Percentiles rank a stretch among this genome's conserved stretches.
These are phyloP conservation scores for Aspergillus transmontanensis DNA, from an alignment of 2,329 filamentous ascomycete species.

Conservation along the genomic window DNA sequence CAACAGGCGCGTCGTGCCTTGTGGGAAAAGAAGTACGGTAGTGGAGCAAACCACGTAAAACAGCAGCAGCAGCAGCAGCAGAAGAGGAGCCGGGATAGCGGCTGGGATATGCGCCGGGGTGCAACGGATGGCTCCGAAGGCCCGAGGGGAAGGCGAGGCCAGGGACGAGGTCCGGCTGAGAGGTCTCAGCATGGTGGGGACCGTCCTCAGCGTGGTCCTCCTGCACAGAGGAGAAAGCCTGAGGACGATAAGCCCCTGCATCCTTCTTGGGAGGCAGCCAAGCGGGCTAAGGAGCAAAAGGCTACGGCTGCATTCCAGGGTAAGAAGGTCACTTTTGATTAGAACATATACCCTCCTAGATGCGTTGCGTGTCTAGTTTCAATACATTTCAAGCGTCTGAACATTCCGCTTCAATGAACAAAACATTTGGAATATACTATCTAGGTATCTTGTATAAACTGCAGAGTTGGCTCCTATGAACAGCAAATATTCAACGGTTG, in stretches of 20 bases:
- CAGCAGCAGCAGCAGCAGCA: constrained; percentile 39
- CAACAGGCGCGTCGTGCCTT: constrained; percentile 63
- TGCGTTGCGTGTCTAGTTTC: neutral
- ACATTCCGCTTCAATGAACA: neutral
- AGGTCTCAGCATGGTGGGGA: constrained; percentile 16
- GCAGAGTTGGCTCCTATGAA: neutral
- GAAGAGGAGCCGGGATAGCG: constrained; percentile 48
- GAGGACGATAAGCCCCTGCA: constrained; percentile 58
- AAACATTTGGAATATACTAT: constrained; percentile 8
- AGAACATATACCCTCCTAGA: constrained; percentile 23
- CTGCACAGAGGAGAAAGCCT: constrained; percentile 22
- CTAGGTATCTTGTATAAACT: constrained; percentile 19
- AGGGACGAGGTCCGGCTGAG: constrained; percentile 18
- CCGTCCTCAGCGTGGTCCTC: constrained; percentile 21
- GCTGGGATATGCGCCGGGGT: constrained; percentile 62
- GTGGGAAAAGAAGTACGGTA: constrained; percentile 64
- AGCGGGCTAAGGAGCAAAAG: constrained; percentile 57
- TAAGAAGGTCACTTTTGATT: constrained; percentile 67
- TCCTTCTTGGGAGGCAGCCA: constrained; percentile 67
- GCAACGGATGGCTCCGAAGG: constrained; percentile 44
- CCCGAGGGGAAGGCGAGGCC: constrained; percentile 30
- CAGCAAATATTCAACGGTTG: constrained; percentile 2
- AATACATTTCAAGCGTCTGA: neutral
- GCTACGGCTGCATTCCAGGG: constrained; percentile 56
- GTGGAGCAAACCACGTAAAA: constrained; percentile 60